Evolutionary conservation across 805 yeast species (phyloP).

Genomic region (Pichia membranifaciens): DNA sequence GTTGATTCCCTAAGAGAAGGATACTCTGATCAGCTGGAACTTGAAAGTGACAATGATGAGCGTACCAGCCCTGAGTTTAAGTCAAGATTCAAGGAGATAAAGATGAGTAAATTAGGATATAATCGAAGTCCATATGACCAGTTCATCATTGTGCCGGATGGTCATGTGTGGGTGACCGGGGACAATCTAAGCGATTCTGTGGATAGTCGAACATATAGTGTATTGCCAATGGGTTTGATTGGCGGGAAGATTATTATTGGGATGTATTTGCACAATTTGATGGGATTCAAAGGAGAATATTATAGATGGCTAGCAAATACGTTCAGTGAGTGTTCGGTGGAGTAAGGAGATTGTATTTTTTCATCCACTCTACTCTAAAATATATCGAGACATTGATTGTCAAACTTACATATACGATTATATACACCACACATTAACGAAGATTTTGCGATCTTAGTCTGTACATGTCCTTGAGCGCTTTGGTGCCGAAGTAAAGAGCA

Average conservation of each 20-base stretch:
- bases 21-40: not conserved
- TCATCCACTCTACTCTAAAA: too few relatives aligned
- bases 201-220: slow-evolving; percentile 85
- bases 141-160: slow-evolving; percentile 77
- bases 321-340: slow-evolving; percentile 26
- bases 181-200: slow-evolving; percentile 83
- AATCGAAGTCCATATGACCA: slow-evolving; percentile 32
- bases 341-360: not conserved
- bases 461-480: slow-evolving; percentile 44
- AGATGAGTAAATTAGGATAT: slow-evolving; percentile 11
- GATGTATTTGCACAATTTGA: slow-evolving; percentile 38
- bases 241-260: slow-evolving; percentile 84
- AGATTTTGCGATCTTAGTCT: slow-evolving; percentile 26
- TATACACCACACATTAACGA: slow-evolving; percentile 8
- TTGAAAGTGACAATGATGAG: not conserved
- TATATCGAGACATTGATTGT: too few relatives aligned
- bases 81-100: slow-evolving; percentile 15
- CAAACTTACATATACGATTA: too few relatives aligned
- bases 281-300: slow-evolving; percentile 38
- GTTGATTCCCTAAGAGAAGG: slow-evolving; percentile 27
- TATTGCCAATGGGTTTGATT: slow-evolving; percentile 82
- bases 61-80: not conserved
- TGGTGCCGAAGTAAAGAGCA: slow-evolving; percentile 57
- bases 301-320: slow-evolving; percentile 52
- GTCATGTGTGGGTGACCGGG: slow-evolving; percentile 97